Base-by-base conservation (phyloP, 257 asterid species). In the Sherardia arvensis region DNA sequence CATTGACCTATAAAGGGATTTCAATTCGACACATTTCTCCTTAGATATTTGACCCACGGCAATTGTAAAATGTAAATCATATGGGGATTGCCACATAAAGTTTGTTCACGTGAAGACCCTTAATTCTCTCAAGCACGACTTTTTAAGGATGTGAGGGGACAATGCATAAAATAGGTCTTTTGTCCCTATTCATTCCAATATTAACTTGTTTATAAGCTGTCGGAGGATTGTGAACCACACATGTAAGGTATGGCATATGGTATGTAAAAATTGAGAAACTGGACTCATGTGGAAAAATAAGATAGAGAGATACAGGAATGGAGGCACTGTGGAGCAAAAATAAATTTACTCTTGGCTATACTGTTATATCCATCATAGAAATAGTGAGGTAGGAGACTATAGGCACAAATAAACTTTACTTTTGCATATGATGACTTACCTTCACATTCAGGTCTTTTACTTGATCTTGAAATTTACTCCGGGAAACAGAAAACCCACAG, bases 401-500 rank as follows among this genome's bases (percentile, higher is more conserved):
- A 38, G 15, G 28, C 22, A 29, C 21, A 62, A 45, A 22, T 62
- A 23, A 40, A 62, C 1, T 8, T 43, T 32, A 45, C 9, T 7
- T 17, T 43, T 17, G 10, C 65, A 22, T 38, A 14, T 23, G 64
- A 48, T 59, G 48, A 72, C 85, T 64, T 71, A 92, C 99, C 97
- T 87, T 82, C 21, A 85, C 85, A 72, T 92, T 92, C 61, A 80
- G 90, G 76, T 86, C 85, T 84, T 87, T 92, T 73, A 92, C 96
- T 75, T 85, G 85, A 70, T 87, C 97, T 76, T 89, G 97, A 76
- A 92, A 92, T 57, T 77, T 73, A 69, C 77, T 74, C 75, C 99
- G 86, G 66, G 93, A 73, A 68, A 89, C 26, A 69, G 99, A 82
- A 79, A 76, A 85, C 36, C 87, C 93, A 73, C 99, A 92, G 27